These are phyloP conservation scores for Gymnopilus junonius DNA, from an alignment of 768 basidiomycete species.

Conservation along the genomic window DNA sequence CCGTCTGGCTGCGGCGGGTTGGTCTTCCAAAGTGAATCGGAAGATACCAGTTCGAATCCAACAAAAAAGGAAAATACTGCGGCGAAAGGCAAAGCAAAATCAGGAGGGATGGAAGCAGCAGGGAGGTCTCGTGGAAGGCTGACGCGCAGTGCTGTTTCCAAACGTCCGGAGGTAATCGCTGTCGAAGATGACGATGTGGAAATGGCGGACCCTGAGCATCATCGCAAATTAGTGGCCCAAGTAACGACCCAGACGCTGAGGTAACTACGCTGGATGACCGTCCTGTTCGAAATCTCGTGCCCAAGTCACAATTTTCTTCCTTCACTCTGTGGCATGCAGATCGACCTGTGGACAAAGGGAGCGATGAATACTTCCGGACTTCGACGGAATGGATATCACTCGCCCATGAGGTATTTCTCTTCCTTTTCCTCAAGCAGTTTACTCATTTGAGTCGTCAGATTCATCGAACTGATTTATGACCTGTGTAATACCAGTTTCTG, in stretches of 20 bases:
- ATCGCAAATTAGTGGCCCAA: neutral
- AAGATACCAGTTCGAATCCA: neutral
- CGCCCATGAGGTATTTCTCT: slow-evolving; percentile 57
- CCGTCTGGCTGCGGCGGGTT: slow-evolving; percentile 74
- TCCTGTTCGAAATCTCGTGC: slow-evolving; percentile 41
- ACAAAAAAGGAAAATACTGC: slow-evolving; percentile 9
- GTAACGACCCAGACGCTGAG: neutral
- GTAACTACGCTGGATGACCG: slow-evolving; percentile 14
- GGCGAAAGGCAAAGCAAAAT: slow-evolving; percentile 12
- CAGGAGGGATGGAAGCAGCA: slow-evolving; percentile 19
- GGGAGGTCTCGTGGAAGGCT: slow-evolving; percentile 29
- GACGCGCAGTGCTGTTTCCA: slow-evolving; percentile 31
- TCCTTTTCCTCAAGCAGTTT: neutral
- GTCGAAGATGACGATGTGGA: slow-evolving; percentile 27
- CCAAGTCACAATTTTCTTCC: slow-evolving; percentile 61
- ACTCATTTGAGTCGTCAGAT: slow-evolving; percentile 23
- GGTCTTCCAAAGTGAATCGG: slow-evolving; percentile 47
- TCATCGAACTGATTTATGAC: slow-evolving; percentile 22
- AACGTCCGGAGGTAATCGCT: slow-evolving; percentile 27
- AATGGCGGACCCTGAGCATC: slow-evolving; percentile 13
- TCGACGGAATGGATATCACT: slow-evolving; percentile 74
- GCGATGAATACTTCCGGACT: slow-evolving; percentile 73
- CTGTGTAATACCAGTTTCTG: neutral
- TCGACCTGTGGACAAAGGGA: slow-evolving; percentile 65
- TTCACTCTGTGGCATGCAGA: slow-evolving; percentile 83